Conservation (phyloP, 495 filamentous ascomycete genomes). For the Acidomyces sp. region DNA sequence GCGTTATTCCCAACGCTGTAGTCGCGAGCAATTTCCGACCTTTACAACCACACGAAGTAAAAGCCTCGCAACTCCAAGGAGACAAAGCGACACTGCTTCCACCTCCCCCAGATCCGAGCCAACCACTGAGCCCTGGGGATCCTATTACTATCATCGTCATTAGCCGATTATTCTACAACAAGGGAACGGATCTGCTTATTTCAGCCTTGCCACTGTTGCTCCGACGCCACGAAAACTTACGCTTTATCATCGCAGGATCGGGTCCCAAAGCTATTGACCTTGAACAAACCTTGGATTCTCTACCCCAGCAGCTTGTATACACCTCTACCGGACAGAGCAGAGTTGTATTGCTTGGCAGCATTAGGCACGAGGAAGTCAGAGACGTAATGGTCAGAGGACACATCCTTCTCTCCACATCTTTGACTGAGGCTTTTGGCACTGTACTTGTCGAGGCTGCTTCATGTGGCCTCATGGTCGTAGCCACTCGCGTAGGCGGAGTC, state of each 20-base stretch:
- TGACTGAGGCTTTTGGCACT: conserved; percentile 95
- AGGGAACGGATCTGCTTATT: conserved; percentile 88
- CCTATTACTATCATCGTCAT: conserved; percentile 94
- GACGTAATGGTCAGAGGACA: conserved; percentile 98
- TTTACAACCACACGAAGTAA: conserved; percentile 22
- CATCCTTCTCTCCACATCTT: conserved; percentile 86
- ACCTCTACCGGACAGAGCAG: conserved; percentile 51
- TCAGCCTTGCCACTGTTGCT: conserved; percentile 89
- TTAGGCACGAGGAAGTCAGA: conserved; percentile 90
- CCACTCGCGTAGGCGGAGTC: conserved; percentile 90
- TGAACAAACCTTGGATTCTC: conserved; percentile 82
- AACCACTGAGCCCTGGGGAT: conserved; percentile 59
- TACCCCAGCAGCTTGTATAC: conserved; percentile 47
- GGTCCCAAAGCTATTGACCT: conserved; percentile 95
- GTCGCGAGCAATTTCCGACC: conserved; percentile 93
- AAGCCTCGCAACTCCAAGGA: not conserved
- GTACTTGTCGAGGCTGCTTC: conserved; percentile 94
- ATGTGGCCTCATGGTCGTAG: conserved; percentile 91
- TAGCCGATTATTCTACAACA: conserved; percentile 96
- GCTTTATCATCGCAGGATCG: conserved; percentile 91
- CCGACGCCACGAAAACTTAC: conserved; percentile 75
- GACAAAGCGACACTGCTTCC: conserved; percentile 8
- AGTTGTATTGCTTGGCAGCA: conserved; percentile 78
- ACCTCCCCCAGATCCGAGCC: conserved; percentile 34
- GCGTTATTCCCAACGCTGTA: conserved; percentile 92